Percentiles rank a stretch among this genome's conserved stretches.
Evolutionary conservation across 2,329 filamentous ascomycete species (phyloP).

Genomic region (Clonostachys chloroleuca): DNA sequence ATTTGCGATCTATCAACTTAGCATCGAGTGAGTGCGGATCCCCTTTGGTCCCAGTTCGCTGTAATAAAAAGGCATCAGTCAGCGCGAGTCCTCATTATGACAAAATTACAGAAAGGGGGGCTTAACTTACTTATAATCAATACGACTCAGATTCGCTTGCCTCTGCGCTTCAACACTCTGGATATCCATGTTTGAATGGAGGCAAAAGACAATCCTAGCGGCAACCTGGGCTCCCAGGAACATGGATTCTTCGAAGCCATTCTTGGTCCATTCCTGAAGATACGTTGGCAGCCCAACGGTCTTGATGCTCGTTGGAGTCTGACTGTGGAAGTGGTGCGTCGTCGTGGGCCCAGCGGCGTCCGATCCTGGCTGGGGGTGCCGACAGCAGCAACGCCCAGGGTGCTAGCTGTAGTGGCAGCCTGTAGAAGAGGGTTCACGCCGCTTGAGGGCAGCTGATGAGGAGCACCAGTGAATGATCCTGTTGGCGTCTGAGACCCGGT

Average conservation of each 20-base stretch:
- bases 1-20: constrained; percentile 24
- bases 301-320: constrained; percentile 83
- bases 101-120: background rate
- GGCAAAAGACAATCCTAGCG: constrained; percentile 56
- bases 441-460: constrained; percentile 49
- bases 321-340: constrained; percentile 51
- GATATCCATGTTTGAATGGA: constrained; percentile 51
- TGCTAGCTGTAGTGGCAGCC: constrained; percentile 76
- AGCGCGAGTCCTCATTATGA: background rate
- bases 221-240: constrained; percentile 88
- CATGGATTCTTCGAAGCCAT: constrained; percentile 72
- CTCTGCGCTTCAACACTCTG: constrained; percentile 46
- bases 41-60: constrained; percentile 52
- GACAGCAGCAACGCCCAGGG: constrained; percentile 36
- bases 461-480: constrained; percentile 47
- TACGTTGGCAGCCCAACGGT: constrained; percentile 75
- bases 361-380: constrained; percentile 32
- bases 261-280: constrained; percentile 86
- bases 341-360: constrained; percentile 26
- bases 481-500: constrained; percentile 91
- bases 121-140: constrained; percentile 55
- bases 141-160: constrained; percentile 50
- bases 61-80: constrained; percentile 6
- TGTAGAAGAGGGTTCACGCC: constrained; percentile 87
- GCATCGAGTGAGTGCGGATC: constrained; percentile 48